Evolutionary conservation across 1,284 basidiomycete species (phyloP), one percentile per base, ranked within the genome.

Genomic region (Tilletiopsis washingtonensis): DNA sequence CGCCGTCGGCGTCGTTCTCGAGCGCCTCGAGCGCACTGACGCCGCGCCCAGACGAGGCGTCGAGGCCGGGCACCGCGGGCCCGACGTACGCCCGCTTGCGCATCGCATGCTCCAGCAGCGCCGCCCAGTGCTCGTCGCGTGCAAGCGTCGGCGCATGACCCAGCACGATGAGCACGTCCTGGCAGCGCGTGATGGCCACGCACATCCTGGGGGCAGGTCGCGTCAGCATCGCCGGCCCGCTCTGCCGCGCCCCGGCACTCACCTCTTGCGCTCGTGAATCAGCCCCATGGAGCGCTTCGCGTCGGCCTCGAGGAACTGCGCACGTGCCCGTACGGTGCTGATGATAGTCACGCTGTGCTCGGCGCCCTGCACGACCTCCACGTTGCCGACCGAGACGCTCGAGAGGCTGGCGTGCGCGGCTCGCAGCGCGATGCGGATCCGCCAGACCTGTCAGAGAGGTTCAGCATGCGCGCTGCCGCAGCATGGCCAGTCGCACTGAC

Each of bases 121-220:
- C 26, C 25, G 26, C 20, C 51, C 51, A 53, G 25, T 53, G 24
- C 15, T 24, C 27, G 19, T 44, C 49, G 15, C 9, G 11, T 5
- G n/a, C 29, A 3, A 67, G 55, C 6, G 54, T 57, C 9, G 68
- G 56, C 1, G 69, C 67, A 51, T 75, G 74, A 1, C 75, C 75
- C 1, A 76, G 55, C 14, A 76, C 56, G 27, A 76, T 53, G n/a
- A 76, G 50, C 4, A 75, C 49, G 53, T 76, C 75, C 43, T 76
- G 75, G 0, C 75, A 74, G 23, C 76, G 60, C 1, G 74, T 77
- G 47, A 75, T 71, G 20, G 75, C 73, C n/a, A 77, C 76, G 49
- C 75, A 75, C 64, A 76, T 74, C 5, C 29, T 34, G 29, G 9
- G 9, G 9, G 9, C 29, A 9, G 9, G n/a, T 34, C 29, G 9